Evolutionary conservation across 2,329 filamentous ascomycete genomes (phyloP).

Genomic region (Lecanoromycetidae sp.): DNA sequence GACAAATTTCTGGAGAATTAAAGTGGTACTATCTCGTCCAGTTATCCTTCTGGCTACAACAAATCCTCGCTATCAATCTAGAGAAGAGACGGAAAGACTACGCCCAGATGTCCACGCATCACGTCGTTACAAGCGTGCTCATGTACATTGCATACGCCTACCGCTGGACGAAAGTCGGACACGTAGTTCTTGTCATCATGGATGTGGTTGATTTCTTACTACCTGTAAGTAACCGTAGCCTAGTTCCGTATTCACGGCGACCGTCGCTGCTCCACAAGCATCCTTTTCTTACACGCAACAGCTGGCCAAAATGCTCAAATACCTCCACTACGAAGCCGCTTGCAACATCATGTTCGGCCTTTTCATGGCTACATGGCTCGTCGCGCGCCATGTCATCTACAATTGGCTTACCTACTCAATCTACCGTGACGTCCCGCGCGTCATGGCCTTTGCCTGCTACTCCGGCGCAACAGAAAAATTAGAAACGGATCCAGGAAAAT

Average conservation of each 20-base stretch:
- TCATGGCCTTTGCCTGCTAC: slow-evolving; percentile 62
- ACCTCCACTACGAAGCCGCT: slow-evolving; percentile 59
- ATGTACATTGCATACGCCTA: slow-evolving; percentile 76
- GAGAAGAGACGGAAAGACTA: slow-evolving; percentile 92
- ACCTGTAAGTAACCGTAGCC: slow-evolving; percentile 49
- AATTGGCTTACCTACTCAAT: slow-evolving; percentile 71
- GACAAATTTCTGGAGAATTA: slow-evolving; percentile 59
- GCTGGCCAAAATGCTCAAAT: slow-evolving; percentile 89
- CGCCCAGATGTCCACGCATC: slow-evolving; percentile 90
- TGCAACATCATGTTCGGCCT: slow-evolving; percentile 71
- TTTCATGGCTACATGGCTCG: slow-evolving; percentile 42
- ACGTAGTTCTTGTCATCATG: slow-evolving; percentile 82
- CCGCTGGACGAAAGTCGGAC: slow-evolving; percentile 75
- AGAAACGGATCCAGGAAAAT: slow-evolving; percentile 29
- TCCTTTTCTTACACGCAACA: slow-evolving; percentile 30
- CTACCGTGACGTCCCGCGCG: slow-evolving; percentile 50
- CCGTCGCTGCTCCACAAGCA: background rate
- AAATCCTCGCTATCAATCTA: slow-evolving; percentile 86
- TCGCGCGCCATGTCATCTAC: slow-evolving; percentile 72
- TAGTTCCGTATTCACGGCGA: background rate
- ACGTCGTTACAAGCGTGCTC: slow-evolving; percentile 75
- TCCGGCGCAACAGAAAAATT: slow-evolving; percentile 44
- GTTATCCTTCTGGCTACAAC: slow-evolving; percentile 86
- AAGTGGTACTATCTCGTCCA: slow-evolving; percentile 88
- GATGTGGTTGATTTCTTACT: slow-evolving; percentile 84